Percentiles rank a stretch among this genome's conserved stretches.
Conservation (phyloP, 441 rosid genomes). For the Mallotus repandus region DNA sequence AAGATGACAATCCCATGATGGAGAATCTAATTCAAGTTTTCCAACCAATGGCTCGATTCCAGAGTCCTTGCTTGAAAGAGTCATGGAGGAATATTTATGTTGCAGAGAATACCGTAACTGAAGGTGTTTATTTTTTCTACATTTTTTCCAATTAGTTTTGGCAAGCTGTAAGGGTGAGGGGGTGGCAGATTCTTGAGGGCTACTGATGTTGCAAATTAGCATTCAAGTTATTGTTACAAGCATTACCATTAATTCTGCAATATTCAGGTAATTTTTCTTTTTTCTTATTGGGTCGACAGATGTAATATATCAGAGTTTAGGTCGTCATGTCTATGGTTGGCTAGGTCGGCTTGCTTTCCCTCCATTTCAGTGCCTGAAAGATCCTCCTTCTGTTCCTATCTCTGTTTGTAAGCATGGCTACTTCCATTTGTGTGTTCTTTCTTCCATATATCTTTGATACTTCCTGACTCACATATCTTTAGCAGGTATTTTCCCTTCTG, state of each 20-base stretch:
- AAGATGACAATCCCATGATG: neutral
- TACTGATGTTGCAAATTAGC: neutral
- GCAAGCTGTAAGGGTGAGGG: neutral
- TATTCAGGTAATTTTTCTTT: too few relatives aligned
- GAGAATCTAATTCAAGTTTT: neutral
- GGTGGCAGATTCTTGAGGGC: neutral
- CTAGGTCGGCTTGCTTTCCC: conserved; percentile 28
- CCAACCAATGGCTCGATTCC: neutral
- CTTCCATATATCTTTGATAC: neutral
- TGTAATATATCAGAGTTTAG: conserved; percentile 15
- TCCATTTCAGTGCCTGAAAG: conserved; percentile 14
- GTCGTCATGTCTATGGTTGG: conserved; percentile 23
- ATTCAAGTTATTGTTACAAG: neutral
- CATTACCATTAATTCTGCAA: too few relatives aligned
- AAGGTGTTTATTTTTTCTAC: conserved; percentile 16
- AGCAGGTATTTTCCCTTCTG: conserved; percentile 23
- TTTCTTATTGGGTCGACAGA: conserved; percentile 9
- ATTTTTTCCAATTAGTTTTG: neutral
- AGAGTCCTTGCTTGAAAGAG: neutral
- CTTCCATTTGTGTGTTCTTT: conserved; percentile 11
- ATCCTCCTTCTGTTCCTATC: conserved; percentile 5
- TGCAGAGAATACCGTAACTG: neutral
- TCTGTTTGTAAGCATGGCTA: conserved; percentile 17
- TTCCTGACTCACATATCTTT: conserved; percentile 14
- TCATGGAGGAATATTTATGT: conserved; percentile 11